Evolutionary conservation across 2,329 filamentous ascomycete genomes (phyloP).

Genomic region (Amphichorda felina): DNA sequence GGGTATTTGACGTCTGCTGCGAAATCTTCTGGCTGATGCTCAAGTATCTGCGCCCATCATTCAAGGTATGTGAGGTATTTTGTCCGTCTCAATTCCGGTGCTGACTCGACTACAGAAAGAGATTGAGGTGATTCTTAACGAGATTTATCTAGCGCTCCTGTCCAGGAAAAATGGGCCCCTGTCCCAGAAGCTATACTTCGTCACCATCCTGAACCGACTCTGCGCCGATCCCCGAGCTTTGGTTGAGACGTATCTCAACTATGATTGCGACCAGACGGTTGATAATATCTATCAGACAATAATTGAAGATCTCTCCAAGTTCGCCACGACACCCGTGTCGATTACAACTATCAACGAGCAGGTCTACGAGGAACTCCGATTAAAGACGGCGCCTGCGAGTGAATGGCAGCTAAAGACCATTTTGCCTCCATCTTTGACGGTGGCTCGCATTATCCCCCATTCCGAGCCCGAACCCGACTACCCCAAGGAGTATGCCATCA

Average conservation of each 20-base stretch:
- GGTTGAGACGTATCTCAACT: slow-evolving; percentile 95
- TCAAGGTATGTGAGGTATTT: slow-evolving; percentile 55
- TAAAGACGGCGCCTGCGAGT: slow-evolving; percentile 44
- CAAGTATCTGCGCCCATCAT: slow-evolving; percentile 81
- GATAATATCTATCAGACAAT: slow-evolving; percentile 96
- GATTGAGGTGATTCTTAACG: slow-evolving; percentile 93
- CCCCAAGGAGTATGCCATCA: slow-evolving; percentile 83
- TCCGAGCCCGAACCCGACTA: slow-evolving; percentile 56
- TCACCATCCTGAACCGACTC: slow-evolving; percentile 73
- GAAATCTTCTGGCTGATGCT: slow-evolving; percentile 98
- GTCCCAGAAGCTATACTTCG: slow-evolving; percentile 86
- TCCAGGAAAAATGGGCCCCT: slow-evolving; percentile 77
- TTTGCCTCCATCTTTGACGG: slow-evolving; percentile 75
- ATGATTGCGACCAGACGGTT: slow-evolving; percentile 89
- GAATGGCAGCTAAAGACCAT: slow-evolving; percentile 86
- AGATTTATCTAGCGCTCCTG: slow-evolving; percentile 87
- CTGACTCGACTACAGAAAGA: slow-evolving; percentile 54
- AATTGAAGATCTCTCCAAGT: slow-evolving; percentile 84
- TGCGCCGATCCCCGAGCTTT: slow-evolving; percentile 77
- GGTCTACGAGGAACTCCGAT: slow-evolving; percentile 69
- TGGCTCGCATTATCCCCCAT: slow-evolving; percentile 55
- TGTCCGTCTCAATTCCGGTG: slow-evolving; percentile 5
- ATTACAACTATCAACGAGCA: slow-evolving; percentile 72
- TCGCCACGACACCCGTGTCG: slow-evolving; percentile 67
- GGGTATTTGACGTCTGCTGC: slow-evolving; percentile 88